Evolutionary conservation across 345 rosid species (phyloP).

Genomic region (Brassica carinata): DNA sequence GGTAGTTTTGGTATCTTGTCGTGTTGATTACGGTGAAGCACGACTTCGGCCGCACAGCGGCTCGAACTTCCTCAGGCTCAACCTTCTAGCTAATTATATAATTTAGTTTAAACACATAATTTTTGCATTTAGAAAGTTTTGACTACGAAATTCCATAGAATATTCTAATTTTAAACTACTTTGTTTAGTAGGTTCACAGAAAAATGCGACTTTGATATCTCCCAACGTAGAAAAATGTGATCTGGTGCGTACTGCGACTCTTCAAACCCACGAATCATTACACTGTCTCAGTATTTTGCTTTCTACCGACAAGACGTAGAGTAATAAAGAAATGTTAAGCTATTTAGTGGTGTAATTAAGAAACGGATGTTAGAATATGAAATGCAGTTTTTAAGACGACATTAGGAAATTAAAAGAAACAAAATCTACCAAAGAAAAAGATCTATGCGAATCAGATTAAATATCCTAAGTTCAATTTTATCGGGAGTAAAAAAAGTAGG

Average conservation of each 20-base stretch:
- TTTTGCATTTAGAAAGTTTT: conserved; percentile 8
- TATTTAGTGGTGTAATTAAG: neutral
- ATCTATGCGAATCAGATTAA: no score
- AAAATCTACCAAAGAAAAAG: neutral
- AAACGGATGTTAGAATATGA: neutral
- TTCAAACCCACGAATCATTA: neutral
- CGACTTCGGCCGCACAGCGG: conserved; percentile 21
- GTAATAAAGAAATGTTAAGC: neutral
- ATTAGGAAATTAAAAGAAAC: neutral
- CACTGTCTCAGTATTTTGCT: neutral
- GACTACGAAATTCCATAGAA: conserved; percentile 29
- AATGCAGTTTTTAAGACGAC: neutral
- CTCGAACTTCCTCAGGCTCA: neutral
- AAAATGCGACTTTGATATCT: conserved; percentile 29
- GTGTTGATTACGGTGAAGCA: neutral
- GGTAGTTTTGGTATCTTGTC: neutral
- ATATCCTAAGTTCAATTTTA: no score
- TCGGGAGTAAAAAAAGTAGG: no score
- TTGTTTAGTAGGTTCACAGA: neutral
- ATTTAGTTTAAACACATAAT: neutral
- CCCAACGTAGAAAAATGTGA: neutral
- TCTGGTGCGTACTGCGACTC: neutral
- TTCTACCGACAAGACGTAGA: neutral
- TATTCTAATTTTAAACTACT: conserved; percentile 5
- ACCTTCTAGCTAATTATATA: neutral